Conservation (phyloP, 192 early-diverging fungal genomes). For the Cetraspora pellucida region DNA sequence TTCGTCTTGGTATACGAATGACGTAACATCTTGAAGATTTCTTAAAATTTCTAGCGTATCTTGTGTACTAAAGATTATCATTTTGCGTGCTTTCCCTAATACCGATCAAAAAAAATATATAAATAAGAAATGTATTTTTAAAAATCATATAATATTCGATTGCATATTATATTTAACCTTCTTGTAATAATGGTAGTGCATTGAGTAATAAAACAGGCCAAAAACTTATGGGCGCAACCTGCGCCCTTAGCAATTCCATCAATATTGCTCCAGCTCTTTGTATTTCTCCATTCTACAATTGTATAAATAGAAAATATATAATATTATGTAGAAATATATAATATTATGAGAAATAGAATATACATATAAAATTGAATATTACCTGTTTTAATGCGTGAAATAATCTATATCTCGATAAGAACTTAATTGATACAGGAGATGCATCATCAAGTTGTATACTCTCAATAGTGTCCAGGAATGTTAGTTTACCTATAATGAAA, state of each 20-base stretch:
- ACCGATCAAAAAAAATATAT: too few relatives aligned
- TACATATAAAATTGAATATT: not conserved
- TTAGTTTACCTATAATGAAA: constrained; percentile 19
- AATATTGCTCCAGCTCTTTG: not conserved
- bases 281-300: too few relatives aligned
- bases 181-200: constrained; percentile 17
- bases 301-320: too few relatives aligned
- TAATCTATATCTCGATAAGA: constrained; percentile 12
- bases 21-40: constrained; percentile 18
- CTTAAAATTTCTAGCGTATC: constrained; percentile 24
- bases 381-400: constrained; percentile 21
- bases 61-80: not conserved
- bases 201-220: constrained; percentile 26
- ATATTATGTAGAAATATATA: too few relatives aligned
- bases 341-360: not conserved
- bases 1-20: not conserved
- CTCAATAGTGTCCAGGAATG: not conserved
- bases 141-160: too few relatives aligned
- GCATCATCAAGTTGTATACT: constrained; percentile 16
- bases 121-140: too few relatives aligned
- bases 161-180: not conserved
- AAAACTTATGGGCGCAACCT: not conserved
- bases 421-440: constrained; percentile 14
- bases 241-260: constrained; percentile 12
- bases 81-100: not conserved